These are phyloP conservation scores for Verticillium tricorpus DNA, from an alignment of 2,329 filamentous ascomycete species.

Conservation along the genomic window DNA sequence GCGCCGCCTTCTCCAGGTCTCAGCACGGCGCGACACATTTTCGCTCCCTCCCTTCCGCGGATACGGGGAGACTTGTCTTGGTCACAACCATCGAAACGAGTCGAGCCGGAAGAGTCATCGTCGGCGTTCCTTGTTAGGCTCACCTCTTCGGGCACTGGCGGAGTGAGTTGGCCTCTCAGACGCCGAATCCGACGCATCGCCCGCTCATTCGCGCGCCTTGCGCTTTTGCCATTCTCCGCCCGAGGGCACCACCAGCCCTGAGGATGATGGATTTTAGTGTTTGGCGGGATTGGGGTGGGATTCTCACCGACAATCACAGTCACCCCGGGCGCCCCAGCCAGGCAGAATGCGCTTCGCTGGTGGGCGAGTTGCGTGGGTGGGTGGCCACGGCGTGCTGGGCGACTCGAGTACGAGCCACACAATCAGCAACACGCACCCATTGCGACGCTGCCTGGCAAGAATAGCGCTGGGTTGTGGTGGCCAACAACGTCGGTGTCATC, in stretches of 20 bases:
- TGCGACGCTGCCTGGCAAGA: not conserved
- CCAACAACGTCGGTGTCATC: not conserved
- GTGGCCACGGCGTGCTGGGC: not conserved
- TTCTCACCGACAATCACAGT: not conserved
- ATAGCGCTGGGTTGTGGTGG: not conserved
- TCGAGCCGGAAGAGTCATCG: not conserved
- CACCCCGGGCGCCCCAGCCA: not conserved
- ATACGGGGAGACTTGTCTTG: not conserved
- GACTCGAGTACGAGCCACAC: not conserved
- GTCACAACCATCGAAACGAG: not conserved
- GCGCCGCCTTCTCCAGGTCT: not conserved
- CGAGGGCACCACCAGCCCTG: not conserved
- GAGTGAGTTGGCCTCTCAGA: not conserved
- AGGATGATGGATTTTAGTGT: not conserved
- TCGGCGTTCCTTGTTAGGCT: not conserved
- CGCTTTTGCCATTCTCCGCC: not conserved
- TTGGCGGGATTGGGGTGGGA: not conserved
- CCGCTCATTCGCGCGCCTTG: not conserved
- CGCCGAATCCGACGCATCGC: not conserved
- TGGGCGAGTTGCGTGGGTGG: not conserved
- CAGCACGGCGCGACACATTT: not conserved
- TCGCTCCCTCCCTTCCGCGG: not conserved
- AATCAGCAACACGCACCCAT: constrained; percentile 2
- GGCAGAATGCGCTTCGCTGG: not conserved
- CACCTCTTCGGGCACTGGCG: not conserved